A percentile compares a stretch with the other conserved stretches of the same genome.
These are phyloP conservation scores for Cruciata laevipes DNA, from an alignment of 257 asterid species.

Conservation along the genomic window DNA sequence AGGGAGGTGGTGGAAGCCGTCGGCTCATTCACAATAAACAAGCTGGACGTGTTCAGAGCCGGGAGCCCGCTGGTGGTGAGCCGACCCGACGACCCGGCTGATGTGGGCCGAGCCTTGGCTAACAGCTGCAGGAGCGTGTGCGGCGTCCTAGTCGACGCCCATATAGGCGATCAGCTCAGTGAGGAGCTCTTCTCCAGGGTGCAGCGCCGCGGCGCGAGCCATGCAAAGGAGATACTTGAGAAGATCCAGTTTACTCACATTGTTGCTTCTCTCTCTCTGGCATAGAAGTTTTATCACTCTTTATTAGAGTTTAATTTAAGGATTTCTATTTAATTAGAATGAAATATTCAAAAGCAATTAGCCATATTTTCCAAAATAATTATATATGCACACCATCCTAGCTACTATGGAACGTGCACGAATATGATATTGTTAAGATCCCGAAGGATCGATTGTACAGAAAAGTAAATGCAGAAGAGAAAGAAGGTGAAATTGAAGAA, in stretches of 20 bases:
- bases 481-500: too few relatives aligned
- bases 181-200: constrained; percentile 69
- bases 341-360: too few relatives aligned
- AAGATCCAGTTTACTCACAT: constrained; percentile 80
- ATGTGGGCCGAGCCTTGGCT: constrained; percentile 83
- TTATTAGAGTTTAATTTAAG: neutral
- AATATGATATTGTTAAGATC: too few relatives aligned
- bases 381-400: too few relatives aligned
- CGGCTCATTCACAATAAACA: constrained; percentile 60
- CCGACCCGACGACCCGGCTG: constrained; percentile 71
- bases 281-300: neutral
- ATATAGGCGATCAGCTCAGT: constrained; percentile 69
- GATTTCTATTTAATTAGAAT: neutral
- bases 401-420: too few relatives aligned
- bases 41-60: constrained; percentile 68
- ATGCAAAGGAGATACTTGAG: constrained; percentile 67
- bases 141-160: constrained; percentile 93
- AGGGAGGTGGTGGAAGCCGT: constrained; percentile 79
- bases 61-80: constrained; percentile 92
- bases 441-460: too few relatives aligned
- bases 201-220: constrained; percentile 51
- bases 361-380: too few relatives aligned
- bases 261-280: constrained; percentile 83
- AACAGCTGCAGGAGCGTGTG: constrained; percentile 78
- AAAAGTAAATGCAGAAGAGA: too few relatives aligned